These are phyloP conservation scores for Boletus insuetus DNA, from an alignment of 768 basidiomycete genomes.

Conservation along the genomic window DNA sequence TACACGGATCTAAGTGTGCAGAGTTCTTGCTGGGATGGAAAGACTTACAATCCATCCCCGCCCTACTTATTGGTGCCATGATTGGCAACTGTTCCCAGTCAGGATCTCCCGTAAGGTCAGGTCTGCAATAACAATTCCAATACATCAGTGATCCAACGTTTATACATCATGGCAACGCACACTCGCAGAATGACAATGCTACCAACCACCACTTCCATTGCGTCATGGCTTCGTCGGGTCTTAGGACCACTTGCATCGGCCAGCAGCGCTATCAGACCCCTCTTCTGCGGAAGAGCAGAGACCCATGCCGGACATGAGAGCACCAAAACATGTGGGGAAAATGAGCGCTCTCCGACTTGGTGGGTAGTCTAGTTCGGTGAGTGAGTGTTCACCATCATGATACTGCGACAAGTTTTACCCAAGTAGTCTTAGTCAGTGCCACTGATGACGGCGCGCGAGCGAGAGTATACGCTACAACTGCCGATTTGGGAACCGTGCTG, in stretches of 20 bases:
- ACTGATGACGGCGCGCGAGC: slow-evolving; percentile 32
- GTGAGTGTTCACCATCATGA: slow-evolving; percentile 4
- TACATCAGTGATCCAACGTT: background rate
- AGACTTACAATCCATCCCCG: slow-evolving; percentile 51
- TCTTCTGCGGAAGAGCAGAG: slow-evolving; percentile 29
- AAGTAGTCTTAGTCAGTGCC: slow-evolving; percentile 26
- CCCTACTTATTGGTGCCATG: slow-evolving; percentile 38
- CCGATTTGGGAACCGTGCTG: slow-evolving; percentile 36
- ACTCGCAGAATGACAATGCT: slow-evolving; percentile 48
- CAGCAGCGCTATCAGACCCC: slow-evolving; percentile 46
- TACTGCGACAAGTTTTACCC: slow-evolving; percentile 35
- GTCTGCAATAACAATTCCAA: slow-evolving; percentile 34
- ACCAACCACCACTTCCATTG: slow-evolving; percentile 47
- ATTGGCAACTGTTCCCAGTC: slow-evolving; percentile 51
- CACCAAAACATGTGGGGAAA: slow-evolving; percentile 44
- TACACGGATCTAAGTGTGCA: background rate
- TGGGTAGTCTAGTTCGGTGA: slow-evolving; percentile 13
- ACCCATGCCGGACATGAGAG: slow-evolving; percentile 40
- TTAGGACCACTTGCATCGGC: slow-evolving; percentile 46
- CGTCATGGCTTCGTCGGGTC: slow-evolving; percentile 29
- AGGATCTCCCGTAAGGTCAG: slow-evolving; percentile 48
- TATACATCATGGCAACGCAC: slow-evolving; percentile 33
- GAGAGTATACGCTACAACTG: slow-evolving; percentile 31
- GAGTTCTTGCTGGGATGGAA: background rate
- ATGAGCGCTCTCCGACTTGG: slow-evolving; percentile 37